These are phyloP conservation scores for Agaricus subrufescens DNA, from an alignment of 768 basidiomycete genomes.

Conservation along the genomic window DNA sequence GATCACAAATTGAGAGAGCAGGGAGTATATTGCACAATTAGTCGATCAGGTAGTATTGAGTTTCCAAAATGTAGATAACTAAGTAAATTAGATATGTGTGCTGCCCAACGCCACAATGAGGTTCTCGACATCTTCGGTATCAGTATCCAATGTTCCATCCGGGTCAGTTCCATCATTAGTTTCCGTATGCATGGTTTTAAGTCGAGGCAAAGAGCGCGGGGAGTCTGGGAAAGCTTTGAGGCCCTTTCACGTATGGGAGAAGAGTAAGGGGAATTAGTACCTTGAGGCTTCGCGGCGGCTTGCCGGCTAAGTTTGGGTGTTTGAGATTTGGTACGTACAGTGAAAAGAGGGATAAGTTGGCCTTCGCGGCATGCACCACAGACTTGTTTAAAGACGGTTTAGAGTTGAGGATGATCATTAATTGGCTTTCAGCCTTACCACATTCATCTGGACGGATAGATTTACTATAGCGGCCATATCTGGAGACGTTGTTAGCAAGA, in stretches of 20 bases:
- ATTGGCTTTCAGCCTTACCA: conserved; percentile 35
- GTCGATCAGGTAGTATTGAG: too few species aligned
- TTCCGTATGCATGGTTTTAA: neutral
- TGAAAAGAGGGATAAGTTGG: conserved; percentile 53
- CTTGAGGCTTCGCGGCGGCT: conserved; percentile 41
- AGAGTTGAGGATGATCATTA: neutral
- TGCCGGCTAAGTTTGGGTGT: conserved; percentile 35
- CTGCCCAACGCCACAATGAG: conserved; percentile 21
- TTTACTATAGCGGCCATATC: conserved; percentile 72
- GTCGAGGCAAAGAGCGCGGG: conserved; percentile 17
- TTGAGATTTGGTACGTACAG: conserved; percentile 21
- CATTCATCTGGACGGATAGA: conserved; percentile 65
- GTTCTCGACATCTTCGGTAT: conserved; percentile 26
- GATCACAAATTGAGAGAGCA: too few species aligned
- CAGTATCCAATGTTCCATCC: conserved; percentile 17
- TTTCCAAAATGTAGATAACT: neutral
- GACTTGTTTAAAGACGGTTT: conserved; percentile 30
- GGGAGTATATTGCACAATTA: too few species aligned
- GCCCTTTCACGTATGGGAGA: neutral
- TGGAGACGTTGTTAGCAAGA: conserved; percentile 19
- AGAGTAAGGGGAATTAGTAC: conserved; percentile 20
- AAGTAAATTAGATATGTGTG: neutral
- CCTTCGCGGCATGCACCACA: conserved; percentile 66
- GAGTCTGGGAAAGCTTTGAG: conserved; percentile 24
- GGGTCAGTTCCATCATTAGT: neutral